These are phyloP conservation scores for Pluteus cervinus DNA, from an alignment of 768 basidiomycete genomes.

Conservation along the genomic window DNA sequence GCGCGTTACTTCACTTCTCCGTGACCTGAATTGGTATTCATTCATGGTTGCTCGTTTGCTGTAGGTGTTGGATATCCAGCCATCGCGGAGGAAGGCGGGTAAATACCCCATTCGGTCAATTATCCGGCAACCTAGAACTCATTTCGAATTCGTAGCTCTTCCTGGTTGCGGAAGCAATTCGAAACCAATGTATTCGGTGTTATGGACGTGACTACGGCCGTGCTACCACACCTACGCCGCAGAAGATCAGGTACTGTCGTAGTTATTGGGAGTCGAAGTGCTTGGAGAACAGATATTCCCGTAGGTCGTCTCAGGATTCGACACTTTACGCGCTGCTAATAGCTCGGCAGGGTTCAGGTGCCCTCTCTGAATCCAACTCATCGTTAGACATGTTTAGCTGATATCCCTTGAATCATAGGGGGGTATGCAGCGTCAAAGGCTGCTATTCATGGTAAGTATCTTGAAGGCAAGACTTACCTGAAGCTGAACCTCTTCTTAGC, in stretches of 20 bases:
- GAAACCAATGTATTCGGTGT: slow-evolving; percentile 46
- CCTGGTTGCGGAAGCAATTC: slow-evolving; percentile 32
- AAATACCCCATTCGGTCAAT: slow-evolving; percentile 13
- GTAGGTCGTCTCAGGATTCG: slow-evolving; percentile 20
- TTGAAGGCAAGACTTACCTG: neutral
- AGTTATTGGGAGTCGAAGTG: slow-evolving; percentile 46
- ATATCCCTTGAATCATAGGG: too few species aligned
- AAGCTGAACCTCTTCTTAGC: slow-evolving; percentile 23
- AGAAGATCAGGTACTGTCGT: slow-evolving; percentile 41
- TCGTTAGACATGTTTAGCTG: slow-evolving; percentile 7
- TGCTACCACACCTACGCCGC: slow-evolving; percentile 45
- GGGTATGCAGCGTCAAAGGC: slow-evolving; percentile 54
- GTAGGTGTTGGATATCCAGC: slow-evolving; percentile 31
- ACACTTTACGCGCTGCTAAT: slow-evolving; percentile 1
- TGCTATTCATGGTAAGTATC: slow-evolving; percentile 45
- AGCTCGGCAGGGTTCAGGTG: neutral
- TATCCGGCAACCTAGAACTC: neutral
- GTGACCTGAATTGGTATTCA: neutral
- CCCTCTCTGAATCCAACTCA: neutral
- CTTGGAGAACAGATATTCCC: slow-evolving; percentile 39
- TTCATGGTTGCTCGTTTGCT: neutral
- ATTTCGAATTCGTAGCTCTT: neutral
- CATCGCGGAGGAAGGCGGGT: slow-evolving; percentile 56
- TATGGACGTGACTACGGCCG: slow-evolving; percentile 46
- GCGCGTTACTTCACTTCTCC: slow-evolving; percentile 2